Percentiles rank a stretch among this genome's conserved stretches.
phyloP scores from a whole-genome alignment of 768 basidiomycete species.

The Astraeus odoratus region DNA sequence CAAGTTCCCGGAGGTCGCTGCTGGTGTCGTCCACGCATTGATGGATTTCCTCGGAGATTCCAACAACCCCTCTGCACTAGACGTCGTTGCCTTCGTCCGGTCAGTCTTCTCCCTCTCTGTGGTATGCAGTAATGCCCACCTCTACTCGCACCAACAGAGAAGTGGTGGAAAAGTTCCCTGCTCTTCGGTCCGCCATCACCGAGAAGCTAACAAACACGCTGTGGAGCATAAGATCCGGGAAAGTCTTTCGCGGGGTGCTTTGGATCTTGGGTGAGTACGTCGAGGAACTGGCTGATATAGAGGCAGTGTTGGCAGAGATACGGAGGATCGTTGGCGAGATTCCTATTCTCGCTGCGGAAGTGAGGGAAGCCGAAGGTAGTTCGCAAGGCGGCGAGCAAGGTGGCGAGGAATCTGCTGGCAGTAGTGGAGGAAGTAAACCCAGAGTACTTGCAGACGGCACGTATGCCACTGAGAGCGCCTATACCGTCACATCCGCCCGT shows the following conservation, averaged over 20 bases:
- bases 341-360: conserved; percentile 92
- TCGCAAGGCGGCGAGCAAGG: conserved; percentile 43
- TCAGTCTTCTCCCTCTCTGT: conserved; percentile 26
- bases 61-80: conserved; percentile 90
- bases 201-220: conserved; percentile 81
- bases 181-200: conserved; percentile 72
- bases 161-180: conserved; percentile 96
- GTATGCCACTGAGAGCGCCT: conserved; percentile 95
- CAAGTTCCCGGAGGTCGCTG: conserved; percentile 95
- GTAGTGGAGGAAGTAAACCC: conserved; percentile 46
- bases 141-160: conserved; percentile 42
- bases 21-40: conserved; percentile 87
- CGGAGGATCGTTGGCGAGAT: conserved; percentile 89
- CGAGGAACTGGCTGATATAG: conserved; percentile 58
- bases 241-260: conserved; percentile 91
- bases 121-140: not conserved
- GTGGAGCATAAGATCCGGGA: conserved; percentile 87
- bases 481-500: conserved; percentile 53
- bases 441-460: conserved; percentile 93
- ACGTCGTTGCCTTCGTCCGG: conserved; percentile 85
- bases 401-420: conserved; percentile 30
- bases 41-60: conserved; percentile 95
- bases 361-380: conserved; percentile 57
- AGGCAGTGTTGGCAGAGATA: conserved; percentile 67
- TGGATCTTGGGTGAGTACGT: conserved; percentile 99